Percentiles rank a stretch among this genome's conserved stretches.
Evolutionary conservation across 1,284 basidiomycete species (phyloP).

Genomic region (Rhodotorula sp.): DNA sequence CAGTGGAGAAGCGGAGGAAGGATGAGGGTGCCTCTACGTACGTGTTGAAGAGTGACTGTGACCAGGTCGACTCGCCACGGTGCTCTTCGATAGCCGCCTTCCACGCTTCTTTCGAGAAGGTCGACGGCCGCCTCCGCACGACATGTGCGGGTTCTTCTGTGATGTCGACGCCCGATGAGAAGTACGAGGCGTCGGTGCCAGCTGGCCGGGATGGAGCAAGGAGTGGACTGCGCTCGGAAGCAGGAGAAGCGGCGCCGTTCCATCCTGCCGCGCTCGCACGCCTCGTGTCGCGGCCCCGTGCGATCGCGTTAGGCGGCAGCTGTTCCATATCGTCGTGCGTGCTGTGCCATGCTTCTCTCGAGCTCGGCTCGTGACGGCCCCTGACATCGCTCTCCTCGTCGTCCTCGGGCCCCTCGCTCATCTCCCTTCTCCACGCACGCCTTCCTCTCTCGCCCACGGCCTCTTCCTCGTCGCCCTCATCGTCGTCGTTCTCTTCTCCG

Average conservation of each 20-base stretch:
- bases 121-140: constrained; percentile 3
- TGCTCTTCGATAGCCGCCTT: constrained; percentile 26
- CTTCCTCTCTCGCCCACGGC: background rate
- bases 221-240: constrained; percentile 13
- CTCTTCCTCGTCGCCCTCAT: background rate
- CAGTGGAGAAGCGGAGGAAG: background rate
- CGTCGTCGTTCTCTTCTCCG: background rate
- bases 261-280: background rate
- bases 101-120: constrained; percentile 29
- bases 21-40: constrained; percentile 1
- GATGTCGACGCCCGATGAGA: no score
- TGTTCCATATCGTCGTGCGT: constrained; percentile 12
- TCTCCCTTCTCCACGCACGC: background rate
- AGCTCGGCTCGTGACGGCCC: background rate
- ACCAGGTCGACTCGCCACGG: constrained; percentile 38
- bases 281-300: background rate
- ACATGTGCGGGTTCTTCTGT: no score
- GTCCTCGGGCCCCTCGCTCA: background rate
- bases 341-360: background rate
- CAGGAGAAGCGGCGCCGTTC: no score
- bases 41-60: constrained; percentile 70
- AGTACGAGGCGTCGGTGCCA: no score
- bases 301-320: constrained; percentile 34
- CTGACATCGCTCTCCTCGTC: background rate
- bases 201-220: background rate